Evolutionary conservation across 2,329 filamentous ascomycete species (phyloP).

Genomic region (Scedosporium boydii): DNA sequence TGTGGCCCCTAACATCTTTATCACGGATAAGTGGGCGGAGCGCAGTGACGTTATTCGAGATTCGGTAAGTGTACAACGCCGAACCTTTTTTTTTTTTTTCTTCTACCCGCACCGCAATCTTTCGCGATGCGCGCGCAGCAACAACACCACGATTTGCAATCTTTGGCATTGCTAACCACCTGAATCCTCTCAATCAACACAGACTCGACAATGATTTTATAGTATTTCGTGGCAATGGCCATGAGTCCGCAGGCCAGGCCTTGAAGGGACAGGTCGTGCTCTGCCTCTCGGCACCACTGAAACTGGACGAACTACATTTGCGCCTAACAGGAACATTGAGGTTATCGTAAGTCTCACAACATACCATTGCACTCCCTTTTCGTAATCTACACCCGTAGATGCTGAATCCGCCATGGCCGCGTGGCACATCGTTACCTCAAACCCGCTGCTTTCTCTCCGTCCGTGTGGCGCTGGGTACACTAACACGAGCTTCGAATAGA

Average conservation of each 20-base stretch:
- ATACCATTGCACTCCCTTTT: not conserved
- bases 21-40: conserved; percentile 39
- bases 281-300: conserved; percentile 59
- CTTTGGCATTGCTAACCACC: not conserved
- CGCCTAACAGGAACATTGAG: conserved; percentile 62
- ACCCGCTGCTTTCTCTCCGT: not conserved
- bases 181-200: conserved; percentile 6
- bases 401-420: not conserved
- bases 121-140: not conserved
- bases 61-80: conserved; percentile 34
- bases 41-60: conserved; percentile 46
- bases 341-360: conserved; percentile 46
- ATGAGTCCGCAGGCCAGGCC: conserved; percentile 67
- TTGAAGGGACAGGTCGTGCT: conserved; percentile 66
- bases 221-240: conserved; percentile 64
- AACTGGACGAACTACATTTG: conserved; percentile 64
- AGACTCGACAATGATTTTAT: conserved; percentile 73
- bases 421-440: not conserved
- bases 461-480: not conserved
- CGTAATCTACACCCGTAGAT: conserved; percentile 7
- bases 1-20: conserved; percentile 50
- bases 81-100: not conserved
- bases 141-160: not conserved
- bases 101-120: not conserved
- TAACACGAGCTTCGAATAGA: conserved; percentile 18